Percentiles rank a stretch among this genome's conserved stretches.
These are phyloP conservation scores for Penicillium sp. DNA, from an alignment of 2,329 filamentous ascomycete species.

Conservation along the genomic window DNA sequence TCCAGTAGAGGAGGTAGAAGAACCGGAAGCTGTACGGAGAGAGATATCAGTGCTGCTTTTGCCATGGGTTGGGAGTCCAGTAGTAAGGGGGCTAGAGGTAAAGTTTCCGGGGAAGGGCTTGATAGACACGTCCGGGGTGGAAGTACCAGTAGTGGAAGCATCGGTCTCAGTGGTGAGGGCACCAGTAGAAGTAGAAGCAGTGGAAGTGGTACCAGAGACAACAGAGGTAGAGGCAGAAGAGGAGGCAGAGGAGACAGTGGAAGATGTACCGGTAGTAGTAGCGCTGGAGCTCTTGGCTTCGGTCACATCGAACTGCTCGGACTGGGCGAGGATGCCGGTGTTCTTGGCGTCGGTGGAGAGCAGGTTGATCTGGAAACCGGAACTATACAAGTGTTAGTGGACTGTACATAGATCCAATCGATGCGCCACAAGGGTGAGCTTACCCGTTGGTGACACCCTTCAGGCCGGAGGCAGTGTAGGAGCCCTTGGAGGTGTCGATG, in stretches of 20 bases:
- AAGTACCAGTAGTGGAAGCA: constrained; percentile 12
- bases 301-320: constrained; percentile 35
- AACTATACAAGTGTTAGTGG: constrained; percentile 20
- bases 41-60: constrained; percentile 1
- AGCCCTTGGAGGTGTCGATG: constrained; percentile 37
- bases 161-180: constrained; percentile 7
- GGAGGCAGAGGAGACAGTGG: constrained; percentile 10
- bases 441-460: constrained; percentile 27
- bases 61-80: neutral
- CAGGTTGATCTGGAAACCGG: constrained; percentile 44
- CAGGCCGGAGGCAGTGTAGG: constrained; percentile 36
- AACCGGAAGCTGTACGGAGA: constrained; percentile 6
- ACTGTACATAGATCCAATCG: too few species aligned
- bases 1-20: constrained; percentile 7
- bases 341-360: constrained; percentile 34
- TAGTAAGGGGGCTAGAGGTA: neutral
- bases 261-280: constrained; percentile 16
- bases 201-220: constrained; percentile 8
- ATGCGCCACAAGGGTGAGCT: neutral
- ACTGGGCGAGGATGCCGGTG: constrained; percentile 44
- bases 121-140: constrained; percentile 1
- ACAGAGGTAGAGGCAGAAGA: constrained; percentile 13
- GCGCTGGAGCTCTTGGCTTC: constrained; percentile 16
- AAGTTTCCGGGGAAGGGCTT: neutral
- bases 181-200: constrained; percentile 10